Conservation (phyloP, 192 early-diverging fungal genomes). For the Gaertneriomyces sp. region DNA sequence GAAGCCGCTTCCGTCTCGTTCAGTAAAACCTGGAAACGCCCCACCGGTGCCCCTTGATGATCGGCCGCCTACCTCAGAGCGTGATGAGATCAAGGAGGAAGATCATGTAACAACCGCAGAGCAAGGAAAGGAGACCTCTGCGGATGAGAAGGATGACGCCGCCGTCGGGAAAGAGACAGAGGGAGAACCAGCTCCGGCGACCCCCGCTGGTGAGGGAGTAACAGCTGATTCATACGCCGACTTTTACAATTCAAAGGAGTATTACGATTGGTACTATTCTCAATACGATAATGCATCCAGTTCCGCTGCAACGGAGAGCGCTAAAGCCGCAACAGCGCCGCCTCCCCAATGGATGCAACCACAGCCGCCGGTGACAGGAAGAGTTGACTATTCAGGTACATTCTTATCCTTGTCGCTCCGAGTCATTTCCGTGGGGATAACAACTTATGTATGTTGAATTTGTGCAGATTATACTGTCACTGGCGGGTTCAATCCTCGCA, state of each 20-base stretch:
- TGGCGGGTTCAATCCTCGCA: conserved; percentile 29
- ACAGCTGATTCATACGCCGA: neutral
- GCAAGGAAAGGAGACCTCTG: neutral
- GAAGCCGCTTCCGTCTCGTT: neutral
- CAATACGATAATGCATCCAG: neutral
- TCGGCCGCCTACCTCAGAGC: neutral
- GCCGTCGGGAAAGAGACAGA: conserved; percentile 8
- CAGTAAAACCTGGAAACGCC: neutral
- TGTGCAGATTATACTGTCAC: conserved; percentile 27
- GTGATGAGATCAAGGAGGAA: neutral
- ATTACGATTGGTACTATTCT: conserved; percentile 41
- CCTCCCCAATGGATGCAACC: neutral
- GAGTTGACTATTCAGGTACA: conserved; percentile 15
- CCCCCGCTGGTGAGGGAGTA: neutral
- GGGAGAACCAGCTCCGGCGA: neutral
- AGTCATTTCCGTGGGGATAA: neutral
- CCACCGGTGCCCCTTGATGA: neutral
- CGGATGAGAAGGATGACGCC: neutral
- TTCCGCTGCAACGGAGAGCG: neutral
- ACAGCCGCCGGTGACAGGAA: conserved; percentile 8
- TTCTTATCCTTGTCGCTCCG: neutral
- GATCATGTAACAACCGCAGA: neutral
- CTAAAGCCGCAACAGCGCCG: neutral
- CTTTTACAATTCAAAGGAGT: conserved; percentile 33
- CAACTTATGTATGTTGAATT: neutral